Conservation (phyloP, 2,329 filamentous ascomycete genomes). For the Aureobasidium sp. region DNA sequence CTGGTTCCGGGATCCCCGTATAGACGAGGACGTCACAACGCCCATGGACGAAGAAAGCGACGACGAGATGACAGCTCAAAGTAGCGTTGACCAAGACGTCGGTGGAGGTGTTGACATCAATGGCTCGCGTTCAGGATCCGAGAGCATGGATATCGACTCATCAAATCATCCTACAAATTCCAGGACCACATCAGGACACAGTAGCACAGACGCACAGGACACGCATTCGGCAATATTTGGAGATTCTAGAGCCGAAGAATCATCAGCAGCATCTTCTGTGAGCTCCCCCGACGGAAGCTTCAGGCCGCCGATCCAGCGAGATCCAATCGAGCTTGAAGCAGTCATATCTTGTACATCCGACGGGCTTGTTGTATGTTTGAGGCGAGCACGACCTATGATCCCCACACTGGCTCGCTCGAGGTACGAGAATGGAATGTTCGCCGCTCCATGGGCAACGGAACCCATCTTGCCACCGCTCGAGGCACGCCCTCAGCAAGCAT, state of each 20-base stretch:
- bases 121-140: constrained; percentile 37
- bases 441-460: constrained; percentile 80
- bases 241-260: constrained; percentile 39
- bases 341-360: constrained; percentile 95
- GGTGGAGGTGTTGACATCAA: constrained; percentile 50
- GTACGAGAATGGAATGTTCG: constrained; percentile 74
- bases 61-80: constrained; percentile 53
- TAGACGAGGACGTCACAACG: constrained; percentile 53
- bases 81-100: constrained; percentile 52
- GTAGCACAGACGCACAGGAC: constrained; percentile 43
- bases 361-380: constrained; percentile 83
- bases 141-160: constrained; percentile 29
- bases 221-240: constrained; percentile 52
- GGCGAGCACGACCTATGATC: constrained; percentile 76
- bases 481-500: constrained; percentile 32
- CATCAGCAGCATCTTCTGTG: constrained; percentile 36
- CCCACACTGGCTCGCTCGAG: constrained; percentile 55
- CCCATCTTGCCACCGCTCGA: constrained; percentile 59
- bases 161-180: constrained; percentile 30
- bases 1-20: constrained; percentile 80
- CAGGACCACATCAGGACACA: constrained; percentile 51
- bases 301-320: constrained; percentile 22
- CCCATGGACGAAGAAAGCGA: constrained; percentile 49
- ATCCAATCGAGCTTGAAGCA: constrained; percentile 79
- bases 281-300: constrained; percentile 17